A percentile compares a stretch with the other conserved stretches of the same genome.
Conservation (phyloP, 139 green algal species). For the Tetratostichococcus sp. region DNA sequence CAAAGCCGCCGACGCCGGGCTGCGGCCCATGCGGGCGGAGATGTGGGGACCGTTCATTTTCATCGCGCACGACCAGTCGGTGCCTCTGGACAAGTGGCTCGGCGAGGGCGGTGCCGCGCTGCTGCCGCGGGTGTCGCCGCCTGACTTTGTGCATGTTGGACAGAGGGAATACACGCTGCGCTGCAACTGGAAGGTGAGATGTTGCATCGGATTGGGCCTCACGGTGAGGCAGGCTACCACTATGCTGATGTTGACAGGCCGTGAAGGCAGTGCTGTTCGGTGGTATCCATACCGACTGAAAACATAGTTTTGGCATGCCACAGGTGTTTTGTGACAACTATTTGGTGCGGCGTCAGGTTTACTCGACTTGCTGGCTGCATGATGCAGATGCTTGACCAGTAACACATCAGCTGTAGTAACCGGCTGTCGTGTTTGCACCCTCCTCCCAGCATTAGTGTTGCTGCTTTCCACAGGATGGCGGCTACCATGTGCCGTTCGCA, state of each 20-base stretch:
- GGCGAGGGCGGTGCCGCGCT: slow-evolving; percentile 8
- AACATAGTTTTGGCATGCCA: no score
- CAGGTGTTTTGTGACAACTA: slow-evolving; percentile 64
- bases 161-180: slow-evolving; percentile 33
- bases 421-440: no score
- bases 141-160: slow-evolving; percentile 31
- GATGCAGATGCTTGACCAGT: no score
- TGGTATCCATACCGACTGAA: no score
- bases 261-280: no score
- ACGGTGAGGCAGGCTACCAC: no score
- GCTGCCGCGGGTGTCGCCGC: background rate
- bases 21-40: slow-evolving; percentile 26
- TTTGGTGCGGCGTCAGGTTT: no score
- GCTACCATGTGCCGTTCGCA: slow-evolving; percentile 55
- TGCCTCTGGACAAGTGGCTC: slow-evolving; percentile 9
- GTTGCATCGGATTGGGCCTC: no score
- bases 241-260: no score
- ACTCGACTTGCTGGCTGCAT: no score
- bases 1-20: slow-evolving; percentile 28
- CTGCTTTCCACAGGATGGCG: slow-evolving; percentile 44
- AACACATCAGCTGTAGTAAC: no score
- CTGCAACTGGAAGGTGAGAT: slow-evolving; percentile 65
- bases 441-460: no score
- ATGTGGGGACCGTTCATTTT: slow-evolving; percentile 33
- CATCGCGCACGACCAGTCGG: slow-evolving; percentile 1